A percentile compares a stretch with the other conserved stretches of the same genome.
Evolutionary conservation across 345 rosid genomes (phyloP).

Genomic region (Aegle marmelos): DNA sequence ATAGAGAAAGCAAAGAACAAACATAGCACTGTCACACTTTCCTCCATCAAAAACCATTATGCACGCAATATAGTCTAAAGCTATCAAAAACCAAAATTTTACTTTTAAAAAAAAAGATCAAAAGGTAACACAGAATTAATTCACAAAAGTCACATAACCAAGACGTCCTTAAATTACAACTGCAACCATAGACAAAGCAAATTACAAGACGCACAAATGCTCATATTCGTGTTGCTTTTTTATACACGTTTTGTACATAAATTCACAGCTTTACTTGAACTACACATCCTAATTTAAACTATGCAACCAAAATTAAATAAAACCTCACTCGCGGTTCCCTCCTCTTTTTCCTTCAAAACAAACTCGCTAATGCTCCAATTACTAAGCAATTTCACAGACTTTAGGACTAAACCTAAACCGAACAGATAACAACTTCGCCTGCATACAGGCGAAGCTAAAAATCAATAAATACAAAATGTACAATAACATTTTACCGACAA

Average conservation of each 20-base stretch:
- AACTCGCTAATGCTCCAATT: not conserved
- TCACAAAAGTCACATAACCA: not conserved
- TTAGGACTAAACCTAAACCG: not conserved
- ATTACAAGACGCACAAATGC: not conserved
- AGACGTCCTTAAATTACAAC: not conserved
- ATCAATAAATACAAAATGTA: not conserved
- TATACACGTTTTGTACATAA: not conserved
- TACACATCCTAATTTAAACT: not conserved
- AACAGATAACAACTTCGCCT: not conserved
- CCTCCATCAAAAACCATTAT: not conserved
- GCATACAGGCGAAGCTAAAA: not conserved
- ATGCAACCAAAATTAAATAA: not conserved
- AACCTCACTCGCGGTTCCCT: not conserved
- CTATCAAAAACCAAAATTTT: not conserved
- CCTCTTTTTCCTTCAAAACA: not conserved
- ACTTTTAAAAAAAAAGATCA: not conserved
- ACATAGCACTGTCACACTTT: not conserved
- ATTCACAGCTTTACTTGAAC: not conserved
- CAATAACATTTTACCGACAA: not conserved
- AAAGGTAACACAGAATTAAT: not conserved
- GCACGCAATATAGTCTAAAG: conserved; percentile 10
- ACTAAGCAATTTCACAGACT: not conserved
- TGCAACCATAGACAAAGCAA: not conserved
- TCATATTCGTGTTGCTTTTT: not conserved
- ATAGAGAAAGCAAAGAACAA: conserved; percentile 21